Conservation (phyloP, 805 yeast genomes). For the Lachancea lanzarotensis region DNA sequence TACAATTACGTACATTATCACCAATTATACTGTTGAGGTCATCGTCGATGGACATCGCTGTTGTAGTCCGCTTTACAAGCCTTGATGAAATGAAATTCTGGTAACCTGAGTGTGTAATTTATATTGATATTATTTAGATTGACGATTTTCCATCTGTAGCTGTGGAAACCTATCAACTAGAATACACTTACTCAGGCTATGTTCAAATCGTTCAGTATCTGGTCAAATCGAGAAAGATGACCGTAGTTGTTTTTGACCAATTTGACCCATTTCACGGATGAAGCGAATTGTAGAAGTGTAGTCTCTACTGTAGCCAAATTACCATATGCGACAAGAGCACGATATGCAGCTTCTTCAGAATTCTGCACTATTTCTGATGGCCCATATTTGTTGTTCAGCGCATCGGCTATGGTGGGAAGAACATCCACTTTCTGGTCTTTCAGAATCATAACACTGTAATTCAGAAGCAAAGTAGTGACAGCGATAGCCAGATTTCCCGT, state of each 20-base stretch:
- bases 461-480: constrained; percentile 44
- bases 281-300: constrained; percentile 25
- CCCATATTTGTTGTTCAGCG: constrained; percentile 26
- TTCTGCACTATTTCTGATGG: constrained; percentile 27
- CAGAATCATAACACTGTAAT: constrained; percentile 39
- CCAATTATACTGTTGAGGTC: constrained; percentile 16
- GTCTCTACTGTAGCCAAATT: constrained; percentile 40
- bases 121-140: no score
- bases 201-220: constrained; percentile 15
- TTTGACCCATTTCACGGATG: constrained; percentile 28
- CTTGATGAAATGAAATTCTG: no score
- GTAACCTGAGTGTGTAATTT: no score
- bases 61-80: background rate
- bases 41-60: constrained; percentile 16
- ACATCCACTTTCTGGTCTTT: constrained; percentile 28
- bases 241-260: constrained; percentile 18
- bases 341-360: constrained; percentile 62
- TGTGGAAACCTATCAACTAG: no score
- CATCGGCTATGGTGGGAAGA: constrained; percentile 28
- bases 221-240: constrained; percentile 20
- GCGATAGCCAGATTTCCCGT: constrained; percentile 35
- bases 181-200: background rate
- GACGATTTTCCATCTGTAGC: no score
- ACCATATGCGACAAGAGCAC: constrained; percentile 58
- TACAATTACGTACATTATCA: constrained; percentile 14